These are phyloP conservation scores for Solanum hybrid DNA, from an alignment of 305 asterid species.

Conservation along the genomic window DNA sequence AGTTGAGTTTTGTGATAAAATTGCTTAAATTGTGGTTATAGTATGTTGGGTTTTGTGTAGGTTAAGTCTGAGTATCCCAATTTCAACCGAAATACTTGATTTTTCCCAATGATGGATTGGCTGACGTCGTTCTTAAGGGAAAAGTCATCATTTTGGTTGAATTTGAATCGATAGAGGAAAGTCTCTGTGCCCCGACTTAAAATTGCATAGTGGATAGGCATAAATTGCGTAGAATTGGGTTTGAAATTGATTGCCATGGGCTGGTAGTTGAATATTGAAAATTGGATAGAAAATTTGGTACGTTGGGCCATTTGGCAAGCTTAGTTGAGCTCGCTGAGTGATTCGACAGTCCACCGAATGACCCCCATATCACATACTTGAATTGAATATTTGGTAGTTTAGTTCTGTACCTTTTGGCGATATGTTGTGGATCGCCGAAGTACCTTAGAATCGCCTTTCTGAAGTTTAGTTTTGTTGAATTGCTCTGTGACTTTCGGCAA, in stretches of 20 bases:
- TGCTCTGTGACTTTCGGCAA: background rate
- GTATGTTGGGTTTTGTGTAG: background rate
- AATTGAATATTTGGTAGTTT: background rate
- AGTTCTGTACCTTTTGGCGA: background rate
- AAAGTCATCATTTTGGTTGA: background rate
- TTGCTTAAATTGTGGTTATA: background rate
- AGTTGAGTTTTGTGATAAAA: background rate
- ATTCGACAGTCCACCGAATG: too few relatives aligned
- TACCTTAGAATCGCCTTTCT: background rate
- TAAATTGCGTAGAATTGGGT: too few relatives aligned
- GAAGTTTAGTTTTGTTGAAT: background rate
- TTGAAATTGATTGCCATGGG: background rate
- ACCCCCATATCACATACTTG: background rate
- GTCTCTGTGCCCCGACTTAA: background rate
- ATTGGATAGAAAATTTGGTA: background rate
- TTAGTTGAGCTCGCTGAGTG: background rate
- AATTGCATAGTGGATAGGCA: background rate
- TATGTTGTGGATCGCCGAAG: background rate
- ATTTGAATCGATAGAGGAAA: background rate
- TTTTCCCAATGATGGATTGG: background rate
- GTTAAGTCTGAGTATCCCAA: background rate
- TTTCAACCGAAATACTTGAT: background rate
- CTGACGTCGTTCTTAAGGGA: background rate
- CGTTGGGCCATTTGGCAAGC: background rate
- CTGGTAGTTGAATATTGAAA: background rate